phyloP scores from a whole-genome alignment of 441 rosid genomes.

The Erodium texanum region DNA sequence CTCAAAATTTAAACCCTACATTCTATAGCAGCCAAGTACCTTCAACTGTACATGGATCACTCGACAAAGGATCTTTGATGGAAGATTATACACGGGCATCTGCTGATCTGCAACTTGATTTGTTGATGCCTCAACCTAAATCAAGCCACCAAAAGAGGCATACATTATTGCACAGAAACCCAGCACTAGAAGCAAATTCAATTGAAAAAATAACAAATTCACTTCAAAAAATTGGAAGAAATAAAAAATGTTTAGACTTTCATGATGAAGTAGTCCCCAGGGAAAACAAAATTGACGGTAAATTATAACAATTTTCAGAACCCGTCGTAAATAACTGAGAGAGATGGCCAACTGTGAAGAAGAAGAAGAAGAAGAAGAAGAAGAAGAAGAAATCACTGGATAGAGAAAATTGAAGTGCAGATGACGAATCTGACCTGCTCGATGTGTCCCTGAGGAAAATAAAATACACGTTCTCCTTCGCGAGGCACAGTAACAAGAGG shows the following conservation, averaged over 20 bases:
- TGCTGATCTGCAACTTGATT: slow-evolving; percentile 80
- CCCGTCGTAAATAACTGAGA: not conserved
- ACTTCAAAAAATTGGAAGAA: not conserved
- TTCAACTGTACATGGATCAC: slow-evolving; percentile 72
- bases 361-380: too few species aligned
- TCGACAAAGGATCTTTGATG: slow-evolving; percentile 70
- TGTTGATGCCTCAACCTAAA: slow-evolving; percentile 90
- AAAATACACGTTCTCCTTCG: slow-evolving; percentile 70
- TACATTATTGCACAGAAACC: not conserved
- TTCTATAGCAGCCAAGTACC: slow-evolving; percentile 22
- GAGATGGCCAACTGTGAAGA: not conserved
- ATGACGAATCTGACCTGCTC: slow-evolving; percentile 57
- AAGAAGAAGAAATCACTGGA: too few species aligned
- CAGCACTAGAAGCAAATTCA: not conserved
- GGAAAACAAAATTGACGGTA: not conserved
- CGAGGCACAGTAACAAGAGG: slow-evolving; percentile 94
- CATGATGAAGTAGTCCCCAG: too few species aligned
- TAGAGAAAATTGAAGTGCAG: not conserved
- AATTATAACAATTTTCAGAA: not conserved
- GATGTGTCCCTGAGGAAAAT: slow-evolving; percentile 96
- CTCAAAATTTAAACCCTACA: not conserved
- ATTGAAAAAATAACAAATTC: not conserved
- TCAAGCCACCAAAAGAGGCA: not conserved
- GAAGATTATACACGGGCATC: slow-evolving; percentile 85
- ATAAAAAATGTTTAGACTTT: too few species aligned